Conservation (phyloP, 139 green algal species). For the Coelastrella sp. region DNA sequence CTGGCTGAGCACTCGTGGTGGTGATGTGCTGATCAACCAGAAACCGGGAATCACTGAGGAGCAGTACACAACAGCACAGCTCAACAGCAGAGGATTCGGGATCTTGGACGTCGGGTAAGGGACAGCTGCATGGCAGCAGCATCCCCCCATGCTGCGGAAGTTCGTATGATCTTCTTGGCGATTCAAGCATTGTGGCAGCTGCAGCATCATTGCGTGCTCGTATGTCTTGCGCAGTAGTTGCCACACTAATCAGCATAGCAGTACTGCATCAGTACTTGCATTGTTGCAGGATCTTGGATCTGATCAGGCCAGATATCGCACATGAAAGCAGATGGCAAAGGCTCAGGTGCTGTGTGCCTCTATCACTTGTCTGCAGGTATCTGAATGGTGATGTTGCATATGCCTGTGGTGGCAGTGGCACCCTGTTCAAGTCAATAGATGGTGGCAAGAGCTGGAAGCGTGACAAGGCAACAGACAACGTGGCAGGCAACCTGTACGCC, state of each 20-base stretch:
- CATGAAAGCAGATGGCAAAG: too few species aligned
- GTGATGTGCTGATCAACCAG: constrained; percentile 82
- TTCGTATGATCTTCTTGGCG: neutral
- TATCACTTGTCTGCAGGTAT: constrained; percentile 64
- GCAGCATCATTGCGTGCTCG: neutral
- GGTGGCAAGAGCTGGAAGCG: constrained; percentile 96
- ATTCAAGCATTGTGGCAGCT: neutral
- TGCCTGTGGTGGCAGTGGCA: constrained; percentile 94
- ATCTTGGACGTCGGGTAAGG: constrained; percentile 94
- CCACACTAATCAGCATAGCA: neutral
- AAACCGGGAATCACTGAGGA: constrained; percentile 69
- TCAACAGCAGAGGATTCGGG: constrained; percentile 96
- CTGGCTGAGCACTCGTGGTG: constrained; percentile 95
- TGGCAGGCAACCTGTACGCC: constrained; percentile 98
- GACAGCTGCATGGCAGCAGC: neutral
- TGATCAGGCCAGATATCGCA: too few species aligned
- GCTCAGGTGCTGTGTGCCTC: neutral
- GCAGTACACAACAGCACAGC: constrained; percentile 81
- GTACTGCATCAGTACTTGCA: neutral
- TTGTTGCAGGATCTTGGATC: too few species aligned
- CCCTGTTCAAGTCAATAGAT: constrained; percentile 92
- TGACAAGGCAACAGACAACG: constrained; percentile 84
- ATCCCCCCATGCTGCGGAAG: too few species aligned
- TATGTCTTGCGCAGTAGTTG: neutral
- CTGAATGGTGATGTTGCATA: constrained; percentile 76